Base-by-base conservation (phyloP, 2,329 filamentous ascomycete species). In the Grosmannia serpens region DNA sequence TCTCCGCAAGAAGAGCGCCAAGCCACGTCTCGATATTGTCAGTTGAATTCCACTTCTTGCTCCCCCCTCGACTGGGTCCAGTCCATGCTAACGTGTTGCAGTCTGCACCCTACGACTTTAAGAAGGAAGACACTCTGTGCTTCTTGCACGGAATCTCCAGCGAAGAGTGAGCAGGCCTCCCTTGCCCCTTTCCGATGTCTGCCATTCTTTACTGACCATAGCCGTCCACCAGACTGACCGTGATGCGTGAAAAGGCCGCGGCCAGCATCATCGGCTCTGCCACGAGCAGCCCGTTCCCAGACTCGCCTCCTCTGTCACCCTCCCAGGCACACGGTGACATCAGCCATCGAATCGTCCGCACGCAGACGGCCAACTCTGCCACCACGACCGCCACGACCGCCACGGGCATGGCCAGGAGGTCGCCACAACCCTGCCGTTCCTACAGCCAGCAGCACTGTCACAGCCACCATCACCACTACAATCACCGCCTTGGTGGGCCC, bases 81-180 rank as follows among this genome's bases (percentile, higher is more conserved):
- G 2, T 7, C 15, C 3, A 4, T 33, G n/a, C 58, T 60, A 13
- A 58, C 59, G 13, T 4, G 35, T 24, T 44, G 20, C 60, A 84
- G 81, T 83, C 80, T 55, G 75, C 76, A 11, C 82, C 82, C 0
- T 85, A 81, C 69, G 74, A 83, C 67, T 78, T 84, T 65, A 78
- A 79, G 66, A 76, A 75, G 59, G 79, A 82, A 65, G 70, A 74
- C n/a, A 71, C 78, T 47, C 70, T 57, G 24, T 26, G 55, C 52
- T 44, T 69, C 50, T 70, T 84, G 17, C 79, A 80, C 2, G 82
- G 81, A 46, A 72, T 84, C 49, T 78, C 77, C 52, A 74, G 81
- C 62, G 79, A 83, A 64, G 80, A 85, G 81, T 84, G 75, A 69
- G 80, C 72, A 44, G 17, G 41, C 20, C 20, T 15, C 7, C 4